Conservation (phyloP, 2,329 filamentous ascomycete species). For the Fusarium chlamydosporum region DNA sequence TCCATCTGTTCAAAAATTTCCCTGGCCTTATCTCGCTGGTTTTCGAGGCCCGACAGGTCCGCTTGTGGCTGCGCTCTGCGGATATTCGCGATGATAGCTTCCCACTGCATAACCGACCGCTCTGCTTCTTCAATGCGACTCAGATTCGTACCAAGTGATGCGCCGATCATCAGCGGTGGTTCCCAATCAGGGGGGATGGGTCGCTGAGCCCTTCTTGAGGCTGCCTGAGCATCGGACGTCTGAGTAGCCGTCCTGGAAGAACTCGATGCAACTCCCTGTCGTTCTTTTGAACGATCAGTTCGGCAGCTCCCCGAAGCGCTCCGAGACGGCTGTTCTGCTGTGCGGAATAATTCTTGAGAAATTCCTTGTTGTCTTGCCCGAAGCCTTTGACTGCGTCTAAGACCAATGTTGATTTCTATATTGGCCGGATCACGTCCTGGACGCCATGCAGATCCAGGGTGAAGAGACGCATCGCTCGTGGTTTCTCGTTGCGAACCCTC, state of each 20-base stretch:
- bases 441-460: conserved; percentile 24
- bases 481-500: background rate
- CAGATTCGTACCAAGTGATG: conserved; percentile 44
- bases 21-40: conserved; percentile 30
- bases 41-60: conserved; percentile 45
- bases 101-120: conserved; percentile 46
- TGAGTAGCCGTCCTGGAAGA: background rate
- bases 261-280: background rate
- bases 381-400: conserved; percentile 19
- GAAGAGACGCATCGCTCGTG: background rate
- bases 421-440: conserved; percentile 42
- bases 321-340: background rate
- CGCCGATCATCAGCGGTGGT: conserved; percentile 46
- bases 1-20: conserved; percentile 39
- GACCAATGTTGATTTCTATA: conserved; percentile 39
- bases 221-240: background rate
- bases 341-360: background rate
- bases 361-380: conserved; percentile 1
- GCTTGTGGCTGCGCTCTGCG: conserved; percentile 39
- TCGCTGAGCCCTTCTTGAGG: conserved; percentile 5
- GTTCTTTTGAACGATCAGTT: background rate
- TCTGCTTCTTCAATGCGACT: conserved; percentile 47
- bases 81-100: conserved; percentile 44
- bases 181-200: conserved; percentile 40
- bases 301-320: background rate